Percentiles rank a stretch among this genome's conserved stretches.
Conservation (phyloP, 306 rosid species). For the Clitoria ternatea region DNA sequence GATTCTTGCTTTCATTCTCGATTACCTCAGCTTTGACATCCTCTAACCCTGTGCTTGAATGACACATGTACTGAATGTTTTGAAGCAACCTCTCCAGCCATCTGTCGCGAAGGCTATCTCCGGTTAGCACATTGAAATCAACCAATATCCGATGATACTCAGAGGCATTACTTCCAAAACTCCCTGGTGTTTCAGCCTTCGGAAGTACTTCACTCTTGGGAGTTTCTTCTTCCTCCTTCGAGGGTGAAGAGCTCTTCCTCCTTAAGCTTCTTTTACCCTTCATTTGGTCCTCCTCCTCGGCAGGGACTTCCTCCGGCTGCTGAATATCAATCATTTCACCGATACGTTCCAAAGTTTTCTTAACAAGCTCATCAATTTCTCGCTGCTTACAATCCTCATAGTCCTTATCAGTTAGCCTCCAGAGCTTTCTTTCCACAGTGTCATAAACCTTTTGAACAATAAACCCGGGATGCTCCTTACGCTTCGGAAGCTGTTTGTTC, state of each 20-base stretch:
- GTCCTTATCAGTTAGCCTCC: constrained; percentile 89
- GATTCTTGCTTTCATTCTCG: constrained; percentile 33
- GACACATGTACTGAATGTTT: constrained; percentile 54
- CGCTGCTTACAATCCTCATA: constrained; percentile 75
- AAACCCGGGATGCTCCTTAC: constrained; percentile 92
- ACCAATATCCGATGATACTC: constrained; percentile 54
- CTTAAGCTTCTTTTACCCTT: constrained; percentile 55
- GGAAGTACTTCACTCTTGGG: constrained; percentile 46
- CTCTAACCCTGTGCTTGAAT: constrained; percentile 33
- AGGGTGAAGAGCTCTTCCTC: constrained; percentile 66
- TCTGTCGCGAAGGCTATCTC: constrained; percentile 76
- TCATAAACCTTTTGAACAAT: constrained; percentile 90
- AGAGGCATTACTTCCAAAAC: constrained; percentile 41
- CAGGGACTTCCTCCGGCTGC: constrained; percentile 51
- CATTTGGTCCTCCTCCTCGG: constrained; percentile 57
- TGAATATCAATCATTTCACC: constrained; percentile 77
- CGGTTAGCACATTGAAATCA: constrained; percentile 53
- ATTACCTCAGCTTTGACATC: constrained; percentile 39
- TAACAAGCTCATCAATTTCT: constrained; percentile 81
- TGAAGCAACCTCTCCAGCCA: constrained; percentile 85
- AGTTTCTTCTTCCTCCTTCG: constrained; percentile 59
- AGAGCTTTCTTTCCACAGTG: constrained; percentile 83
- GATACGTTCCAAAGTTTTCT: constrained; percentile 64
- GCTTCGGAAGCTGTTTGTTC: constrained; percentile 79
- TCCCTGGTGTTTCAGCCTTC: constrained; percentile 79